Percentiles rank a stretch among this genome's conserved stretches.
These are phyloP conservation scores for Cornus florida DNA, from an alignment of 148 eudicot genomes.

Conservation along the genomic window DNA sequence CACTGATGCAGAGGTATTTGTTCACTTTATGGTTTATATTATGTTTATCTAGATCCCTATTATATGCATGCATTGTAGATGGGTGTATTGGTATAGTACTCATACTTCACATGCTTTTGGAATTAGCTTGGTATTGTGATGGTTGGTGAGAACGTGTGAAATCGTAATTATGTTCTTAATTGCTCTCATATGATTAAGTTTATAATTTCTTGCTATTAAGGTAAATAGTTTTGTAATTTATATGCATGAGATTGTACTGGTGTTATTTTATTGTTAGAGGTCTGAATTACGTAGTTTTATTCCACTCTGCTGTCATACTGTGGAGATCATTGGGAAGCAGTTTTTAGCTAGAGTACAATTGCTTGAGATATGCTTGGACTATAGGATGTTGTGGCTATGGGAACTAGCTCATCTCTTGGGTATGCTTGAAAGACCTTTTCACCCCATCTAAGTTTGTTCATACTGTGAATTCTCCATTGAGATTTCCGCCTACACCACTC, in stretches of 20 bases:
- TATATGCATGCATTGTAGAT: neutral
- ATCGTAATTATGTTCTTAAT: neutral
- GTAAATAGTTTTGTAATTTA: too few species aligned
- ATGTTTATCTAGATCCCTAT: neutral
- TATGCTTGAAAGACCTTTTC: neutral
- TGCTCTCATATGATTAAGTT: neutral
- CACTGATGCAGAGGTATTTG: slow-evolving; percentile 84
- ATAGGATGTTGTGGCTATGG: neutral
- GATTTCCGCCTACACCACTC: too few species aligned
- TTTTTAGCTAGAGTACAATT: neutral
- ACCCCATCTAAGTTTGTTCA: too few species aligned
- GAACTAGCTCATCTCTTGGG: neutral
- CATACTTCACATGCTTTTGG: neutral
- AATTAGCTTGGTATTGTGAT: neutral
- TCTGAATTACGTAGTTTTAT: neutral
- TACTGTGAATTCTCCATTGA: too few species aligned
- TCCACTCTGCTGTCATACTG: neutral
- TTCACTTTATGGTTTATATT: neutral
- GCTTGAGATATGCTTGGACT: neutral
- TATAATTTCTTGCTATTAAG: neutral
- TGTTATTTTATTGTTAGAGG: neutral
- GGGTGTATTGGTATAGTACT: neutral
- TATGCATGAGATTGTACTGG: neutral
- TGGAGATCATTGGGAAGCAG: neutral
- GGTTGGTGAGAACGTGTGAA: neutral